Evolutionary conservation across 2,329 filamentous ascomycete species (phyloP), one percentile per base, ranked within the genome.

Genomic region (Ophiognomonia clavigignenti-juglandacearum): DNA sequence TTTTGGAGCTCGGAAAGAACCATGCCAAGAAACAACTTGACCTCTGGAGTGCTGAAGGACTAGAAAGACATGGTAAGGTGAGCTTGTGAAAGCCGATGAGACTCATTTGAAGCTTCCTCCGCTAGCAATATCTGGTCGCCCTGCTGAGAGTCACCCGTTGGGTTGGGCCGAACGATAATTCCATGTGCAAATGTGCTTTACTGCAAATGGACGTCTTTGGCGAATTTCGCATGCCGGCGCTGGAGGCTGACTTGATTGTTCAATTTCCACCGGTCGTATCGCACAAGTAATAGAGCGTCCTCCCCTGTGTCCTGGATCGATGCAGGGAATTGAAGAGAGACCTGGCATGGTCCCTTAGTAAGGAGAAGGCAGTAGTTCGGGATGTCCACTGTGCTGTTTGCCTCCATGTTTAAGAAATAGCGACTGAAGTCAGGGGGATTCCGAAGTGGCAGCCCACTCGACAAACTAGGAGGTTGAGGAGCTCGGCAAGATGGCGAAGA

Each of bases 121-220:
- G 22, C 39, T 9, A 52, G 43, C 50, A 46, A 52, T 8, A 46
- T 13, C 19, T 13, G 45, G 29, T 51, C 49, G 8, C 49, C 49
- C 16, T 45, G 22, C n/a, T 29, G 32, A 31, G 39, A 38, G 2
- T 34, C 29, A 14, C 16, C 11, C 14, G 18, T 32, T 14, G 26
- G 24, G 16, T 39, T 11, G 19, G 45, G 27, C 14, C 26, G 26
- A 9, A 43, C 16, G 6, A 52, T 19, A 6, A 52, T 22, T 6
- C 46, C 50, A 29, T 50, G 42, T 4, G 43, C 50, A n/a, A 43
- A 39, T 22, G 47, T 45, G 8, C 31, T 29, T 18, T 41, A 31
- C 10, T 19, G 27, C 2, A 11, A 24, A 9, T 35, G 4, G 24
- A 20, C 18, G 10, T 41, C 27, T 23, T 11, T 29, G 7, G 19